Evolutionary conservation across 306 rosid species (phyloP), one percentile per base, ranked within the genome.

Genomic region (Begonia masoniana): DNA sequence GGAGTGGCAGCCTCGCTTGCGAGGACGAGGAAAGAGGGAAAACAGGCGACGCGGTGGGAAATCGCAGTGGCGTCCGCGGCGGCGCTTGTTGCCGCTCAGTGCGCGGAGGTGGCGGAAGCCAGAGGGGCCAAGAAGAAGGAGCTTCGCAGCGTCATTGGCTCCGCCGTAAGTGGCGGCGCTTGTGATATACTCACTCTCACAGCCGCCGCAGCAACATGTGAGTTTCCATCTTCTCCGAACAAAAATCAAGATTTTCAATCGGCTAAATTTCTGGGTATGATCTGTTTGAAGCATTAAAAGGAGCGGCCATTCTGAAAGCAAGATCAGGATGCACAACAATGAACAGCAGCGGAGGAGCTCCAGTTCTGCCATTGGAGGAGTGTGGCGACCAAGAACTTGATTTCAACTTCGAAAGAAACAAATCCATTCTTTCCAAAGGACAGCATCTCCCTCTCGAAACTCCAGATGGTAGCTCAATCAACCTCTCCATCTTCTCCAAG

Each of bases 1-100:
- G 92, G 99, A 13, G 84, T 91, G 24, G 99, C 99, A 41, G 96
- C 99, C 2, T 96, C 99, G 48, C 88, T 91, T 50, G 87, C 96
- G 81, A 83, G 60, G 51, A 67, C 82, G 5, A 69, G 53, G 15
- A 74, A 66, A 1, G 71, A 19, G 70, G 72, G 49, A 41, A 41
- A 26, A 55, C 82, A 1, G 61, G 67, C 52, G 63, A 62, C 15
- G 79, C 74, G 13, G 83, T 68, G 71, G 71, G 95, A 86, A 13
- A 73, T 88, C 2, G 94, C 95, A 1, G 62, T 86, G 62, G 94
- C 96, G 52, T 83, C 99, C 50, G 99, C 99, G 0, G 82, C 99
- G 3, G 87, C 93, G 5, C 58, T 91, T 72, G 95, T 91, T 1
- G 96, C 95, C 1, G 79, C 84, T 12, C 96, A 86, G 71, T 83